These are phyloP conservation scores for Talaromyces amestolkiae DNA, from an alignment of 2,329 filamentous ascomycete genomes.

Conservation along the genomic window DNA sequence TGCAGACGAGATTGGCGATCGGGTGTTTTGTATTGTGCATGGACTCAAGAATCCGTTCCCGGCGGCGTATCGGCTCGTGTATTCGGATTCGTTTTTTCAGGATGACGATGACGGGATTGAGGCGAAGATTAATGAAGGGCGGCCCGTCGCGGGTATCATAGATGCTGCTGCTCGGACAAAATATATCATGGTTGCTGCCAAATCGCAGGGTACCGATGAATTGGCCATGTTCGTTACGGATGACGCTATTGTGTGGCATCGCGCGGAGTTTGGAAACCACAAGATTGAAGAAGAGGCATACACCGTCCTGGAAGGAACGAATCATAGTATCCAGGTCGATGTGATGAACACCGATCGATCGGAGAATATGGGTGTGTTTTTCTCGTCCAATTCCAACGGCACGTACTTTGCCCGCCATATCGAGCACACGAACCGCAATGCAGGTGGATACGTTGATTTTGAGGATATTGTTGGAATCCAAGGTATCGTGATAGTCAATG, in stretches of 20 bases:
- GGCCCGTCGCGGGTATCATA: constrained; percentile 74
- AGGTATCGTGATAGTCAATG: constrained; percentile 86
- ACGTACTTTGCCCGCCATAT: constrained; percentile 92
- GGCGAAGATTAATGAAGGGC: constrained; percentile 70
- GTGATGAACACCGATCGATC: constrained; percentile 67
- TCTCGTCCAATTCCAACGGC: constrained; percentile 96
- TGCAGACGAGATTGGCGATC: constrained; percentile 62
- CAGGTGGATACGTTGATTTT: constrained; percentile 78
- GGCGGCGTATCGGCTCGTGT: constrained; percentile 72
- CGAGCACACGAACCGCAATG: constrained; percentile 85
- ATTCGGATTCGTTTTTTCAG: constrained; percentile 81
- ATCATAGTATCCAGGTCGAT: constrained; percentile 96
- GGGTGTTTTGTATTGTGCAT: constrained; percentile 76
- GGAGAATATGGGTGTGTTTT: constrained; percentile 78
- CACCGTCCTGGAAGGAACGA: constrained; percentile 90
- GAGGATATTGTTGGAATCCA: constrained; percentile 91
- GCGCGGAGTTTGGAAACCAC: constrained; percentile 84
- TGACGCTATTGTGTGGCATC: constrained; percentile 82
- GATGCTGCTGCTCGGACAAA: constrained; percentile 82
- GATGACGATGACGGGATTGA: constrained; percentile 59
- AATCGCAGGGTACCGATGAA: constrained; percentile 77
- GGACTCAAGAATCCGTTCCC: constrained; percentile 69
- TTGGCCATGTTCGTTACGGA: constrained; percentile 87
- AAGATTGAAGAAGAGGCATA: constrained; percentile 82
- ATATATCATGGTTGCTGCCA: constrained; percentile 79